Evolutionary conservation across 1,139 yeast genomes (phyloP), one percentile per base, ranked within the genome.

Genomic region (Debaryomyces udenii): DNA sequence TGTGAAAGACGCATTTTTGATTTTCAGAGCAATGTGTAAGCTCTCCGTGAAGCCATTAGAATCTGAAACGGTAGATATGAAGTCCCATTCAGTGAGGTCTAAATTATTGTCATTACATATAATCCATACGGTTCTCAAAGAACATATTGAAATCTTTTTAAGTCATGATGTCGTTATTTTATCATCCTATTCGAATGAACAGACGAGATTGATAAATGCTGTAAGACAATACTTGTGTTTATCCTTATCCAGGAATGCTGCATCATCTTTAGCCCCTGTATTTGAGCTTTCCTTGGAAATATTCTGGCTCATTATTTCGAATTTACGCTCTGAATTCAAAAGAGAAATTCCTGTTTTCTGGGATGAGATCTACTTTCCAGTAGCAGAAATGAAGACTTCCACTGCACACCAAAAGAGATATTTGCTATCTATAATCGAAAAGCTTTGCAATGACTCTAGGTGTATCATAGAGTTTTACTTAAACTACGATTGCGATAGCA

Each of bases 21-120:
- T 94, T 4, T 90, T 93, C 62, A 78, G 99, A 57, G 91, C 97
- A 1, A 86, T 94, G 91, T 88, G 97, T 61, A 89, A 89, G 58
- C 75, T 94, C 16, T 87, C 97, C 2, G 88, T 88, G 38, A 93
- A 93, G 59, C 77, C 84, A 23, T 53, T 74, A 30, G 97, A 89
- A 44, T 74, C 83, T 22, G 90, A 86, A 35, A 68, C 76, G 9
- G 65, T 86, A 40, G 98, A 93, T 60, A 83, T 88, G 86, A 80
- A 89, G 57, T 86, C 96, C 2, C 97, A 90, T 57, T 85, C 93
- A 2, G 91, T 93, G 48, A 80, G 99, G 53, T 89, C 97, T 1
- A 94, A 94, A 61, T 69, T 94, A 46, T 72, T 94, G 31, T 88
- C 98, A 1, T 74, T 94, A 51, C 96, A 91, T 57, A 80, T 93